phyloP scores from a whole-genome alignment of 768 basidiomycete species.

The Suillus clintonianus region DNA sequence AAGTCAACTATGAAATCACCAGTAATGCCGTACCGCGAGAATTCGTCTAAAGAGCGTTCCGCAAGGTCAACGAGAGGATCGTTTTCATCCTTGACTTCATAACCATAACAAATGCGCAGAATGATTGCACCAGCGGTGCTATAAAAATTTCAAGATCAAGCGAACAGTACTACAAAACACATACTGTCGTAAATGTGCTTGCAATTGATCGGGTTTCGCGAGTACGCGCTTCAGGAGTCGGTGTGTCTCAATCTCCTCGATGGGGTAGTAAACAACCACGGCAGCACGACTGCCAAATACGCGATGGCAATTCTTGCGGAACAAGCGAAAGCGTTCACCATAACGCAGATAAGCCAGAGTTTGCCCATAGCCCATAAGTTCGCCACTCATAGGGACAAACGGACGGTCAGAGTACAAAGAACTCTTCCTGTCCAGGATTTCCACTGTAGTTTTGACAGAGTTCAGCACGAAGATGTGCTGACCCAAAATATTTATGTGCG shows the following conservation, averaged over 20 bases:
- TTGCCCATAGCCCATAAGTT: constrained; percentile 17
- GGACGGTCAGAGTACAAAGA: constrained; percentile 46
- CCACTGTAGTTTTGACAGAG: constrained; percentile 43
- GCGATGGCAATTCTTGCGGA: constrained; percentile 14
- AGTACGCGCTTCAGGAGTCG: constrained; percentile 19
- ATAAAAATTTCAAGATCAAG: too few species aligned
- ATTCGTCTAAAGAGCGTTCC: constrained; percentile 18
- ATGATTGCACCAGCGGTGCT: constrained; percentile 28
- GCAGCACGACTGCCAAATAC: constrained; percentile 14
- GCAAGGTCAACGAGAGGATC: constrained; percentile 39
- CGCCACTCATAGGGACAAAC: constrained; percentile 7
- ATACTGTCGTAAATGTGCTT: constrained; percentile 23
- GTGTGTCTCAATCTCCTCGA: constrained; percentile 20
- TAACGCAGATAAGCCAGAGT: constrained; percentile 9
- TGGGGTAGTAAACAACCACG: constrained; percentile 10
- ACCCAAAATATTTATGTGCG: constrained; percentile 35
- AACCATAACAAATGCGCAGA: constrained; percentile 44
- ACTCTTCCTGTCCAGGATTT: constrained; percentile 55
- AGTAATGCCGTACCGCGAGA: constrained; percentile 10
- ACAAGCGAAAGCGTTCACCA: constrained; percentile 11
- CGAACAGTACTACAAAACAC: neutral
- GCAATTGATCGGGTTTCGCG: constrained; percentile 16
- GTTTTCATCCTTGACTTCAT: constrained; percentile 33
- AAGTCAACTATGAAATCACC: constrained; percentile 22
- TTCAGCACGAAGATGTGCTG: constrained; percentile 53